Base-by-base conservation (phyloP, 306 rosid species). In the Vigna nakashimae region DNA sequence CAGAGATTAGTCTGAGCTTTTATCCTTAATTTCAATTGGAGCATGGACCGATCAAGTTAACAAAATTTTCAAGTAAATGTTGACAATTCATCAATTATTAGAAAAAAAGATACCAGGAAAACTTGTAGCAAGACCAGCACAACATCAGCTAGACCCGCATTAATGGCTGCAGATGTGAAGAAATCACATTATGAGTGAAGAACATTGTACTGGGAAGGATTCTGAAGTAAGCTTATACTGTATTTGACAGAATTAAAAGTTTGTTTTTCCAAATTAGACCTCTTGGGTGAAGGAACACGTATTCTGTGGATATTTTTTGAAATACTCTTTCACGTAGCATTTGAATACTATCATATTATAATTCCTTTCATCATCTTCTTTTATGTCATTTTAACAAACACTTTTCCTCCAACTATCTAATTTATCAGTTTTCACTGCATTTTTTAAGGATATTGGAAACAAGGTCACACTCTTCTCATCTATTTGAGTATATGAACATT, bases 81-180 rank as follows among this genome's bases (percentile, higher is more conserved):
- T 6, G 67, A 62, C n/a, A 15, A 62, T 15, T 62, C 10, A 62
- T 36, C 24, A 36, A n/a, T 64, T 30, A 28, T 59, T 8, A 32
- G n/a, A 30, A 24, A 16, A 66, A 65, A 22, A 7, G 26, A 71
- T 85, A 93, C 98, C 94, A 69, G 98, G 98, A 79, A 88, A 93
- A 89, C 92, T 89, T 62, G 88, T 84, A 75, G 96, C 94, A 64
- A 93, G 87, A 76, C 96, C 92, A 51, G 94, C 87, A 78, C 98
- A 92, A 83, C 98, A 92, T 82, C 98, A 74, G 98, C 96, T 66
- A 93, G 86, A 59, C 98, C 96, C 9, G 91, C 89, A 82, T 93
- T 90, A 70, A 93, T 88, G 73, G 82, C 98, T 93, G 75, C 80
- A 77, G 10, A 86, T 14, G 56, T 59, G 50, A 68, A 69, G 49